Evolutionary conservation across 108 stramenopile genomes (phyloP), one percentile per base, ranked within the genome.

Genomic region (Skeletonema grethae): DNA sequence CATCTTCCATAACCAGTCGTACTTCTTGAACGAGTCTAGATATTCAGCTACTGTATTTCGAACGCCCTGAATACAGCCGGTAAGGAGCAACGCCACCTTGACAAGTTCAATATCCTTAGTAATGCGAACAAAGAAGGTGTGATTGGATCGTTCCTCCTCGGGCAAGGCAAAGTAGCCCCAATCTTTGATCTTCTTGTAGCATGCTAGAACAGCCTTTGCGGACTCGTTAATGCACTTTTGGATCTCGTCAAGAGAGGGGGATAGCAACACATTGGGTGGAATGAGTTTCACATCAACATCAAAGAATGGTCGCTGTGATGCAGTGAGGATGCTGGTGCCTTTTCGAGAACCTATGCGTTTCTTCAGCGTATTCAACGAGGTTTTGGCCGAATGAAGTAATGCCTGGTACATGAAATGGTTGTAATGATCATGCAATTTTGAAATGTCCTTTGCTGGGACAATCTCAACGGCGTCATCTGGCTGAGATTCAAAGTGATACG

Each of bases 361-460:
- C 84, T 96, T 96, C 68, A 96, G 74, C 30, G 90, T 80, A 81
- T 94, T 93, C 82, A 96, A 85, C n/a, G 89, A 90, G 61, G 89
- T 92, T 76, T 96, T 95, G 24, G 87, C 88, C 63, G 91, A 92
- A 72, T 90, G 85, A 22, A 95, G 79, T 50, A 96, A 77, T 53
- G 96, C 91, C 82, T 91, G 89, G 56, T 95, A 97, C 89, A 97
- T 92, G 80, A 93, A 95, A 82, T 94, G 90, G 76, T 93, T 90
- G 84, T 97, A 97, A 78, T 97, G 95, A 36, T 87, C 83, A 63
- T 86, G 87, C 56, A 96, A 86, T 69, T 91, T 93, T 5, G 73
- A 30, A 36, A 93, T 61, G 46, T 96, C 90, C 16, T 87, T 79
- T 50, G 87, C 89, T 7, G 79, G 73, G 13, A 90, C 86, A 29